Conservation (phyloP, 805 yeast genomes). For the Pichia exigua region DNA sequence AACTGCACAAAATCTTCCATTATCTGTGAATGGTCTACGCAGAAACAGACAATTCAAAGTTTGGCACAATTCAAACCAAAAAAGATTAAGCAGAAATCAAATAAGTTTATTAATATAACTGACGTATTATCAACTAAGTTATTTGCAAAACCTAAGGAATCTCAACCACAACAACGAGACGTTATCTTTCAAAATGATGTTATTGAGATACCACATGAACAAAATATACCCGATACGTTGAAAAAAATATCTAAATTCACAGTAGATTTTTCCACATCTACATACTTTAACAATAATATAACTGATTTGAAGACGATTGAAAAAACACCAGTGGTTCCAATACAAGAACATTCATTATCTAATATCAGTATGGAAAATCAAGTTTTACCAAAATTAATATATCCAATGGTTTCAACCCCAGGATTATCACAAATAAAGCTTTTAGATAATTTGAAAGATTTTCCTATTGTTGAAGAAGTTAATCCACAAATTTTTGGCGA, state of each 20-base stretch:
- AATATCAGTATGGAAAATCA: too few species aligned
- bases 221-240: neutral
- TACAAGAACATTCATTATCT: too few species aligned
- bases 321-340: neutral
- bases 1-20: neutral
- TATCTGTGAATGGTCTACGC: neutral
- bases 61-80: neutral
- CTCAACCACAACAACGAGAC: neutral
- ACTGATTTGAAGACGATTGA: too few species aligned
- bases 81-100: neutral
- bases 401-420: neutral
- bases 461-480: neutral
- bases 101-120: neutral
- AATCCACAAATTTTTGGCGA: neutral
- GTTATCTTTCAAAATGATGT: neutral
- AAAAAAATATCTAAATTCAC: too few species aligned
- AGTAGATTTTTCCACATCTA: too few species aligned
- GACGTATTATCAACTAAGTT: neutral
- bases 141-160: neutral
- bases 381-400: too few species aligned
- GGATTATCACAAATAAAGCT: neutral
- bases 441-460: neutral
- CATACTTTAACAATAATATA: neutral
- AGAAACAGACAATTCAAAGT: neutral
- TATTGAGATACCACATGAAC: too few species aligned